A percentile compares a stretch with the other conserved stretches of the same genome.
Conservation (phyloP, 2,329 filamentous ascomycete genomes). For the Cordyceps cateniannulata region DNA sequence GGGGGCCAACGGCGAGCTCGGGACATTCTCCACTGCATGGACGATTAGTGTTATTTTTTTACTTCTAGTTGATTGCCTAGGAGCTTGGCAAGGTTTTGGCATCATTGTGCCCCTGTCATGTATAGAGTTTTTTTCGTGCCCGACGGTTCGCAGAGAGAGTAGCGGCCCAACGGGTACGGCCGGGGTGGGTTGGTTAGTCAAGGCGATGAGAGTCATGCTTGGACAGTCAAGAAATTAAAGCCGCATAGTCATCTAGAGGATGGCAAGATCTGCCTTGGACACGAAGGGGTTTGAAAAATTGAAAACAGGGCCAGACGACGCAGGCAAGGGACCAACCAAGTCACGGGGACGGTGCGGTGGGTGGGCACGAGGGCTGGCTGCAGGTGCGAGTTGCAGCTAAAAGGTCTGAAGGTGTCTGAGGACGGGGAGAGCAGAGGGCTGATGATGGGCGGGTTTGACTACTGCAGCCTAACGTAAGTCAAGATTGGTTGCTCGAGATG, state of each 20-base stretch:
- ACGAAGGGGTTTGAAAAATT: not conserved
- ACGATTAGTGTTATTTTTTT: too few relatives aligned
- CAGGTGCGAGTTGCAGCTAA: conserved; percentile 3
- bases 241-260: not conserved
- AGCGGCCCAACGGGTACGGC: not conserved
- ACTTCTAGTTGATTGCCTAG: not conserved
- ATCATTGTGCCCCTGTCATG: not conserved
- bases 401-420: not conserved
- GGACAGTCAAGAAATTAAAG: not conserved
- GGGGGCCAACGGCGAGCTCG: not conserved
- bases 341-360: conserved; percentile 8
- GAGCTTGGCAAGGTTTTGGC: not conserved
- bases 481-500: not conserved
- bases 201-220: not conserved
- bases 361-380: not conserved
- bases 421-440: not conserved
- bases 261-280: not conserved
- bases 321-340: conserved; percentile 6
- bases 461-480: not conserved
- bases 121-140: not conserved
- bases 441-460: not conserved
- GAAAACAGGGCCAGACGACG: conserved; percentile 6
- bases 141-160: not conserved
- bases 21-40: not conserved
- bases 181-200: not conserved